These are phyloP conservation scores for Peterozyma toletana DNA, from an alignment of 805 yeast species.

Conservation along the genomic window DNA sequence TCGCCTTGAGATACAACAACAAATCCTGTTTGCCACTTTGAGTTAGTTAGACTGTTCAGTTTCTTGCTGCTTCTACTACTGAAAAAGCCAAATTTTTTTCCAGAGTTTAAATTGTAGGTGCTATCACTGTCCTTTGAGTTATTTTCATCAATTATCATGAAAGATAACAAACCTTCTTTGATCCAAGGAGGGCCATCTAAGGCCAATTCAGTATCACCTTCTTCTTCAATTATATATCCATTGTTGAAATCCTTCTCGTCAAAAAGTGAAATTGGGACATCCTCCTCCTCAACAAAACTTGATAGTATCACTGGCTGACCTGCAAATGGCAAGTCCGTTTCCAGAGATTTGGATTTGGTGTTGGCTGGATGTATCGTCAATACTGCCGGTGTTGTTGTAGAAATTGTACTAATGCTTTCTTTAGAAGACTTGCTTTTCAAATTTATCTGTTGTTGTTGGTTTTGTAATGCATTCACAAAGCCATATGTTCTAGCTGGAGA, in stretches of 20 bases:
- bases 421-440: too few relatives aligned
- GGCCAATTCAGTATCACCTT: slow-evolving; percentile 54
- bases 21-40: slow-evolving; percentile 42
- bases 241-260: not conserved
- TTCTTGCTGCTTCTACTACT: not conserved
- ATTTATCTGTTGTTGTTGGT: not conserved
- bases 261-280: not conserved
- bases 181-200: slow-evolving; percentile 72
- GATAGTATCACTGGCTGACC: not conserved
- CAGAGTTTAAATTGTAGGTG: not conserved
- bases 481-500: not conserved
- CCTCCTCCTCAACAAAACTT: not conserved
- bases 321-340: not conserved
- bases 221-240: slow-evolving; percentile 24
- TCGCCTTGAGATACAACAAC: slow-evolving; percentile 68
- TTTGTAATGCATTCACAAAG: not conserved
- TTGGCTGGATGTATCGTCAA: not conserved
- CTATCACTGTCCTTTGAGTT: not conserved
- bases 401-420: not conserved
- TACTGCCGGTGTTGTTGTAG: not conserved
- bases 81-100: slow-evolving; percentile 1
- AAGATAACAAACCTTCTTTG: slow-evolving; percentile 60
- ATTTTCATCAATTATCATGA: slow-evolving; percentile 18
- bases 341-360: not conserved
- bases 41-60: not conserved